Evolutionary conservation across 352 stramenopile genomes (phyloP), one percentile per base, ranked within the genome.

Genomic region (Pythium dissotocum): DNA sequence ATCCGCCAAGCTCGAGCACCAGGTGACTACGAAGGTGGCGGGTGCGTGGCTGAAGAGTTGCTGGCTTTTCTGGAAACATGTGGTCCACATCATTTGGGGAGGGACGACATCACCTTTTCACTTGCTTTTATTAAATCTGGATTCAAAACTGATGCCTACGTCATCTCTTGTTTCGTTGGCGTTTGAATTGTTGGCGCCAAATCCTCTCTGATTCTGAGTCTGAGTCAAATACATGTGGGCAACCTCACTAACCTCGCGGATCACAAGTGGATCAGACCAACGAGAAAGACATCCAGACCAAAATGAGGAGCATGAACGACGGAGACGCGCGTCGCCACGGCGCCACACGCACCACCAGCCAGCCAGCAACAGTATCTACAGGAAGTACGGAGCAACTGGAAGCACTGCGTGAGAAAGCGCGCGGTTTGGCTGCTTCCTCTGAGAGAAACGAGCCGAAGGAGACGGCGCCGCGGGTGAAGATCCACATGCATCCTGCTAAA

Each of bases 401-500:
- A 52, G n/a, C n/a, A 52, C 6, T 52, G 44, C 5, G 8, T 18
- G n/a, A 52, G 49, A 6, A 56, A 51, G 5, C 14, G 42, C 42
- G 42, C 7, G 18, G 42, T 26, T 51, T 51, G 30, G 48, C 6
- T 2, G 8, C 32, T 30, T 9, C 14, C 6, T 40, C 40, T 10
- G 44, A 21, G 10, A 28, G 38, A 36, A 44, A 42, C 14, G 51
- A 49, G 42, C 18, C 16, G 18, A 13, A n/a, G 48, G 36, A 26
- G 18, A 61, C 7, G 58, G 18, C 46, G 16, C 67, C 42, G 14
- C 46, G 54, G 7, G 2, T 56, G 18, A 64, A 62, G 32, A 63
- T 75, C 35, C 70, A 76, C 64, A 76, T 76, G 70, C 70, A 76
- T 60, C 70, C 70, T 0, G 64, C 55, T 44, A 76, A 76, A 53